These are phyloP conservation scores for Thraustotheca clavata DNA, from an alignment of 352 stramenopile species.

Conservation along the genomic window DNA sequence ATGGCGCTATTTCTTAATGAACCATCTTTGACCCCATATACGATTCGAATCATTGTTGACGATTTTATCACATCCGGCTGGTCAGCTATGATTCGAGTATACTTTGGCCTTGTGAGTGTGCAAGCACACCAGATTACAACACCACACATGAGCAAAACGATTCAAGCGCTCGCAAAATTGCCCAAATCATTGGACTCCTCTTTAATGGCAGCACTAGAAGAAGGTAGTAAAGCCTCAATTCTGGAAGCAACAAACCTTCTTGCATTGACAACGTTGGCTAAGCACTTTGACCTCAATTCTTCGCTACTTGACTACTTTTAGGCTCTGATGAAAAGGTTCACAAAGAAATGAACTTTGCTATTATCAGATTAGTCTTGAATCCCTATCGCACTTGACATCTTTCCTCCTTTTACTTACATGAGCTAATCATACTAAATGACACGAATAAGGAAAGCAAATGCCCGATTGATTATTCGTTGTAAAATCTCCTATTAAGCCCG, in stretches of 20 bases:
- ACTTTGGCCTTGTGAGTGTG: slow-evolving; percentile 16
- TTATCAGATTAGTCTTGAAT: no score
- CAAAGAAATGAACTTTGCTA: no score
- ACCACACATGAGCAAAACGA: background rate
- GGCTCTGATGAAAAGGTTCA: background rate
- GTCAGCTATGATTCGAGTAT: slow-evolving; percentile 15
- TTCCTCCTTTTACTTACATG: no score
- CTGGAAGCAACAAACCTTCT: background rate
- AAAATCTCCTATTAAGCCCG: no score
- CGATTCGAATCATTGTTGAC: background rate
- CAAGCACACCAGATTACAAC: slow-evolving; percentile 5
- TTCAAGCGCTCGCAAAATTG: slow-evolving; percentile 10
- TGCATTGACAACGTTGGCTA: background rate
- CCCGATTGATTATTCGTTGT: no score
- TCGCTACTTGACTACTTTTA: slow-evolving; percentile 14
- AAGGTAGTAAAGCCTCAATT: background rate
- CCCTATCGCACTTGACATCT: no score
- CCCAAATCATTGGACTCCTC: slow-evolving; percentile 4
- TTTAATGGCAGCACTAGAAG: background rate
- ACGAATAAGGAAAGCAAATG: no score
- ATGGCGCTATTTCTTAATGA: slow-evolving; percentile 16
- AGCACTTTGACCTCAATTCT: slow-evolving; percentile 1
- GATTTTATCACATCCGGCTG: slow-evolving; percentile 6
- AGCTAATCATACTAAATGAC: no score
- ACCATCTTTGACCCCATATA: background rate